Evolutionary conservation across 2,329 filamentous ascomycete genomes (phyloP), one percentile per base, ranked within the genome.

Genomic region (Fusarium guadeloupense): DNA sequence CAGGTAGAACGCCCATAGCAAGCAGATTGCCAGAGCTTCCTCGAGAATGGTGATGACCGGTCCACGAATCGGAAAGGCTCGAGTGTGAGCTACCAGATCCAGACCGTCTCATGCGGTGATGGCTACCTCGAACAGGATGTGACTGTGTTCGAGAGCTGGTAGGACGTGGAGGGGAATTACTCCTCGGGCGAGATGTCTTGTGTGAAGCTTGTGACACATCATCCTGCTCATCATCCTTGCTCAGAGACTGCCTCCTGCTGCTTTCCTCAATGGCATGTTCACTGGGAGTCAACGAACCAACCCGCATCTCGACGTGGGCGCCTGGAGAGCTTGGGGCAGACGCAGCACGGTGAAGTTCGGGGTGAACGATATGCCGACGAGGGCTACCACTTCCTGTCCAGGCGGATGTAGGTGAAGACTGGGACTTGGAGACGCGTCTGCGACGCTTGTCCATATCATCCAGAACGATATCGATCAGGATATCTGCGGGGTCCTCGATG

Each of bases 381-480:
- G 85, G 85, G 62, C 84, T 88, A 9, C 81, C 77, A 38, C 76
- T 75, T 68, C 83, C 75, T 70, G 81, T 82, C 85, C 89, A 92
- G 1, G 89, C 85, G 10, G 87, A 83, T 2, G 90, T 89, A 4
- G 93, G 92, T 1, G 93, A 96, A 12, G 88, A 83, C 62, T 95
- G 91, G 9, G 88, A 84, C 77, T 96, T 98, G 35, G 93, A 92
- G 1, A 93, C 96, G 44, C 95, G 87, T 58, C 92, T 87, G 20
- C 94, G 87, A 63, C 95, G 85, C 78, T 92, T 95, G 75, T 98
- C 94, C 83, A 96, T 95, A 71, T 99, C 95, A 72, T 99, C 95
- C 58, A 99, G 79, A 21, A 99, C 93, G 67, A 99, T 96, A 68
- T 96, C 90, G 62, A 95, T 91, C 41, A 98, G 81, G 33, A 99